Conservation (phyloP, 441 rosid genomes). For the Croton setiger region DNA sequence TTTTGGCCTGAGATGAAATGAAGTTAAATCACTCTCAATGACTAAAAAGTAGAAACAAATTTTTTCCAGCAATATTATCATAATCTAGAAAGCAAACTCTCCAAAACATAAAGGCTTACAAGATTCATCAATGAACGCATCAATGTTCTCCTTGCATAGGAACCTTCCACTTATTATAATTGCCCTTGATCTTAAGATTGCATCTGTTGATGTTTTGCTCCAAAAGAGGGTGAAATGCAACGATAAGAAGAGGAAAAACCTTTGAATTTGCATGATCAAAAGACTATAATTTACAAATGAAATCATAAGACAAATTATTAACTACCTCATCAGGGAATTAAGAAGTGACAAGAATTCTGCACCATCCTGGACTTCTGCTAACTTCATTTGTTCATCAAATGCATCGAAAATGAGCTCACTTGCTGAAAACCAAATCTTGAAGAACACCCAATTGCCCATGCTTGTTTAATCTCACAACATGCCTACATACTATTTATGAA, state of each 20-base stretch:
- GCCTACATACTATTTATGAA: background rate
- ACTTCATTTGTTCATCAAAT: constrained; percentile 33
- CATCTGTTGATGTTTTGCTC: constrained; percentile 52
- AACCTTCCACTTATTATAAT: constrained; percentile 81
- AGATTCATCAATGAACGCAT: constrained; percentile 49
- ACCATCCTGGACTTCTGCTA: constrained; percentile 67
- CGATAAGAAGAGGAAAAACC: background rate
- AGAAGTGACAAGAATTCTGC: constrained; percentile 70
- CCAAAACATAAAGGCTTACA: constrained; percentile 40
- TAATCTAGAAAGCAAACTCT: constrained; percentile 5
- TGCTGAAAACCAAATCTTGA: background rate
- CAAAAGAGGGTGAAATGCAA: constrained; percentile 15
- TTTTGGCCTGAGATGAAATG: background rate
- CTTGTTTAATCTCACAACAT: background rate
- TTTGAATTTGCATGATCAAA: background rate
- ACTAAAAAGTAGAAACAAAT: constrained; percentile 10
- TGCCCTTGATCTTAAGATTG: constrained; percentile 69
- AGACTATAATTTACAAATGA: background rate
- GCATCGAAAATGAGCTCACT: no score
- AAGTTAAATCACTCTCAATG: constrained; percentile 1
- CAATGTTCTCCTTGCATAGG: constrained; percentile 54
- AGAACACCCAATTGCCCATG: background rate
- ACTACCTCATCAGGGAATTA: constrained; percentile 63
- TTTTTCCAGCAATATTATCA: background rate
- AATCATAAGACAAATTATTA: constrained; percentile 8